Evolutionary conservation across 805 yeast species (phyloP), one percentile per base, ranked within the genome.

Genomic region (Zygosaccharomyces kombuchaensis): DNA sequence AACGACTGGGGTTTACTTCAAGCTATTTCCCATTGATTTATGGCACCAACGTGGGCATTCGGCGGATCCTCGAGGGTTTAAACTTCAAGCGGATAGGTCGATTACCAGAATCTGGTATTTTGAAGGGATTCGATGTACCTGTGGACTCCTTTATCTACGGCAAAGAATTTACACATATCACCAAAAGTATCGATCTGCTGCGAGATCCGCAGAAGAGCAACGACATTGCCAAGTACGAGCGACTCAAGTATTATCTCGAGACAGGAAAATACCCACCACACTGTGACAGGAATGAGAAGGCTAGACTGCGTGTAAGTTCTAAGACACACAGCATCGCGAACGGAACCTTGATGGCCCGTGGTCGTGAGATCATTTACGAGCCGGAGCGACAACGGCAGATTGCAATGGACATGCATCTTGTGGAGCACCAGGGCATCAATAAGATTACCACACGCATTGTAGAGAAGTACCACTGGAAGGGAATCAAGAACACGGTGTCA

Each of bases 121-220:
- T 91, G 52, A 87, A 87, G 62, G 95, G 91, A 29, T 82, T 82
- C 54, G 90, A 85, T 47, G 77, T 78, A 35, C 86, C 96, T 0
- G 93, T 90, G 2, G 96, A 90, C 65, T 87, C 95, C 0, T 71
- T 86, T 16, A 84, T 87, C 37, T 91, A 87, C 63, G 96, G 96
- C 1, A 74, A 86, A 48, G 91, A 86, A 55, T 72, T 91, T 43
- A 78, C 82, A 5, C 80, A 78, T 45, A 63, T 63, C 23, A 60
- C 62, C 3, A 62, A 58, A 32, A 61, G 59, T 44, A 63, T 63
- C 30, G 63, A 60, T 36, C 36, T 60, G 10, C 44, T 63, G 36
- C 50, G 57, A 47, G 63, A 60, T 48, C 57, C 63, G 7, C 50
- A 54, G 21, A 59, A 54, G 29, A 52, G 47, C 26, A 54, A 55